A percentile compares a stretch with the other conserved stretches of the same genome.
Conservation (phyloP, 2,329 filamentous ascomycete genomes). For the Colletotrichum musicola region DNA sequence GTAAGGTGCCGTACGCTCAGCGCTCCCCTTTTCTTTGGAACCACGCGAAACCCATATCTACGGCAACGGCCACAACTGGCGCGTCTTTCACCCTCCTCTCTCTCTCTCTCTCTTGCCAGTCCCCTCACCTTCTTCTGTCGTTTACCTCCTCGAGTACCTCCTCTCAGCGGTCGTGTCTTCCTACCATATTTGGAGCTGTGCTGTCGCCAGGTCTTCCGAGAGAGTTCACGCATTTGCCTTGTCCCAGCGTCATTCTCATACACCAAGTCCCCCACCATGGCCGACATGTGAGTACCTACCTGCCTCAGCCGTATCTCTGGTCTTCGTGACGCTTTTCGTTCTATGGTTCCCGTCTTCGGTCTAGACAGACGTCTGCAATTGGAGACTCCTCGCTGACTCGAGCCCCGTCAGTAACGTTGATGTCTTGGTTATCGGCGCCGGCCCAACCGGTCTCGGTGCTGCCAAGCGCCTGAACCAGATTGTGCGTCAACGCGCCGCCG, state of each 20-base stretch:
- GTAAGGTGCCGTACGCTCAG: conserved; percentile 3
- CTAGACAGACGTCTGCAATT: not conserved
- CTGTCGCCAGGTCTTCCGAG: conserved; percentile 8
- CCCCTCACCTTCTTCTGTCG: not conserved
- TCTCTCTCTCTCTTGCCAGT: conserved; percentile 12
- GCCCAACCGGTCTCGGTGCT: conserved; percentile 96
- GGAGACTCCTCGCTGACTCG: conserved; percentile 31
- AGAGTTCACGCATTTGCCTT: conserved; percentile 16
- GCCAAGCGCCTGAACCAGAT: conserved; percentile 98
- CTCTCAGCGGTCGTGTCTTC: not conserved
- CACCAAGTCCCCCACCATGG: conserved; percentile 43
- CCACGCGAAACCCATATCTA: conserved; percentile 39
- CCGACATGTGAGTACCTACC: conserved; percentile 43
- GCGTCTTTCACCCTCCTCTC: not conserved
- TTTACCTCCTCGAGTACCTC: not conserved
- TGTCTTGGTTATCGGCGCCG: conserved; percentile 97
- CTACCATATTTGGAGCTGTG: conserved; percentile 5
- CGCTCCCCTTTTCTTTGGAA: conserved; percentile 17
- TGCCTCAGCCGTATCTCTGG: not conserved
- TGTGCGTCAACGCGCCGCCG: conserved; percentile 68
- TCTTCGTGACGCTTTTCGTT: not conserved
- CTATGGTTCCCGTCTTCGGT: not conserved
- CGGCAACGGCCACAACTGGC: conserved; percentile 34
- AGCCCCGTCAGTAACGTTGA: conserved; percentile 80
- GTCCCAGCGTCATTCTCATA: not conserved